A percentile compares a stretch with the other conserved stretches of the same genome.
These are phyloP conservation scores for Monoraphidium neglectum DNA, from an alignment of 139 green algal genomes.

Conservation along the genomic window DNA sequence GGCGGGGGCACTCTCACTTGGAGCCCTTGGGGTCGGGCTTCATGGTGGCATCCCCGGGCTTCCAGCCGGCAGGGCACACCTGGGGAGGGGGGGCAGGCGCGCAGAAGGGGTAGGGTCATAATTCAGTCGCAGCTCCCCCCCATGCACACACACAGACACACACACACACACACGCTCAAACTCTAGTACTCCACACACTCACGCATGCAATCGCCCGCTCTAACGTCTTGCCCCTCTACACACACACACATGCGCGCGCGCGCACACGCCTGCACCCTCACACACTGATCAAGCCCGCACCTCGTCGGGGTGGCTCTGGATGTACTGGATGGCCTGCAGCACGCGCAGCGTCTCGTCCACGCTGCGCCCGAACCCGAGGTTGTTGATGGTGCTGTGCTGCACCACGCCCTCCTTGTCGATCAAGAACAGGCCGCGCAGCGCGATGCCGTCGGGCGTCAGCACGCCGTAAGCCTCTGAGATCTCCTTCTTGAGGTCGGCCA, in stretches of 20 bases:
- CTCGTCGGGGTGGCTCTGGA: constrained; percentile 87
- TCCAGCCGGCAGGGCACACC: constrained; percentile 96
- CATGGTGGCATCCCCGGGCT: constrained; percentile 91
- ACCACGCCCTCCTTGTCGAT: constrained; percentile 94
- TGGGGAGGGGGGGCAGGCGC: too few species aligned
- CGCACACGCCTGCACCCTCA: not conserved
- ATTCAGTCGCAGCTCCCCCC: too few species aligned
- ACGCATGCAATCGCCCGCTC: not conserved
- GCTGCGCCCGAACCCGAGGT: constrained; percentile 89
- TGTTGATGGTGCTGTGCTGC: constrained; percentile 98
- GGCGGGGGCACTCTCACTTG: too few species aligned
- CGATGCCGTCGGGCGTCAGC: constrained; percentile 78
- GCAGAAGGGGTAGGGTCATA: too few species aligned
- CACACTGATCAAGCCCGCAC: constrained; percentile 7
- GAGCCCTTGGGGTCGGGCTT: constrained; percentile 76
- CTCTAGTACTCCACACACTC: not conserved
- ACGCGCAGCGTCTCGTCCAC: constrained; percentile 97
- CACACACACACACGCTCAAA: too few species aligned
- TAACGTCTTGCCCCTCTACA: not conserved
- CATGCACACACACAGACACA: too few species aligned
- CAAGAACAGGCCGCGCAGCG: constrained; percentile 90
- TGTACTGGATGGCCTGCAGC: constrained; percentile 90
- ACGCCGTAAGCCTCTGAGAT: constrained; percentile 88
- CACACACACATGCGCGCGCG: not conserved
- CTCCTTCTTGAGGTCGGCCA: constrained; percentile 96